Percentiles rank a stretch among this genome's conserved stretches.
phyloP scores from a whole-genome alignment of 2,329 filamentous ascomycete genomes.

The Rosellinia necatrix region DNA sequence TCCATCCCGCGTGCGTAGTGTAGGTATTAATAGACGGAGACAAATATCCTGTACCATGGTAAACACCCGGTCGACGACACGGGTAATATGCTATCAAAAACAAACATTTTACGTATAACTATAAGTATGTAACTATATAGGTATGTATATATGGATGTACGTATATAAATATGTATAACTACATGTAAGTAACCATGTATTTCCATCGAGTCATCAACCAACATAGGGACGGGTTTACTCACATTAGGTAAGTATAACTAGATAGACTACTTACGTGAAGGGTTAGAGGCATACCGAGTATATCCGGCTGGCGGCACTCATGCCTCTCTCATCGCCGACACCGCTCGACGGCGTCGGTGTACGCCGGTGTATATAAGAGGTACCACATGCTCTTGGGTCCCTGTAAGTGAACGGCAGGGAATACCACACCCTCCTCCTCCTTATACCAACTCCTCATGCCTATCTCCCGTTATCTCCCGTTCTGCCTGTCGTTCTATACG shows the following conservation, averaged over 20 bases:
- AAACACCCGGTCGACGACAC: too few species aligned
- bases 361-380: background rate
- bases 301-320: too few species aligned
- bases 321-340: background rate
- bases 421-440: constrained; percentile 30
- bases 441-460: too few species aligned
- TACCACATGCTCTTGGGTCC: constrained; percentile 13
- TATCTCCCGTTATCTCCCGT: too few species aligned
- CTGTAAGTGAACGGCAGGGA: constrained; percentile 19
- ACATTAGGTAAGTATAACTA: too few species aligned
- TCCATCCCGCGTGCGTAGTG: constrained; percentile 24
- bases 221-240: background rate
- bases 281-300: too few species aligned
- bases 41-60: background rate
- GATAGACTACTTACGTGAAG: too few species aligned
- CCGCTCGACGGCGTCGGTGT: background rate
- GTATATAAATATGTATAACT: background rate
- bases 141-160: background rate
- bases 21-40: constrained; percentile 3
- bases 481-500: too few species aligned
- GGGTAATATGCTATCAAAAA: too few species aligned
- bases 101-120: too few species aligned
- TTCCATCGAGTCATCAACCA: background rate
- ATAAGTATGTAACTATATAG: too few species aligned
- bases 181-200: background rate